Evolutionary conservation across 805 yeast genomes (phyloP).

Genomic region (Gaillardinia entomophila): DNA sequence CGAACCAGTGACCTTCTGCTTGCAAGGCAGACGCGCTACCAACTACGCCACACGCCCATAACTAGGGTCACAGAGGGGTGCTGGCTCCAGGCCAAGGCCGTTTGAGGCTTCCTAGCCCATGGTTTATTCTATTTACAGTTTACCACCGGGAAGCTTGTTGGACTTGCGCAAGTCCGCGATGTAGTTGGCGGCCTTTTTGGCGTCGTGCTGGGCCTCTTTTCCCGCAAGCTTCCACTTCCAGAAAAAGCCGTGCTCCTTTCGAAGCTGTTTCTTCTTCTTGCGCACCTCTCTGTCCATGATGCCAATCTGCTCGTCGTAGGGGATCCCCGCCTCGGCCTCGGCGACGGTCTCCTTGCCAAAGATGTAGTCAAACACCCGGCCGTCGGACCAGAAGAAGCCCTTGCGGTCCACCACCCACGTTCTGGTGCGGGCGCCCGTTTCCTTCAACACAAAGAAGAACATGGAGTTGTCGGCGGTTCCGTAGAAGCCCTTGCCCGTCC

Average conservation of each 20-base stretch:
- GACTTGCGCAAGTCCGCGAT: constrained; percentile 9
- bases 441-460: constrained; percentile 69
- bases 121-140: background rate
- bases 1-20: constrained; percentile 76
- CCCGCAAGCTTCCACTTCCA: constrained; percentile 48
- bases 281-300: constrained; percentile 42
- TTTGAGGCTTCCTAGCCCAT: too few relatives aligned
- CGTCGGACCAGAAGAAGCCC: constrained; percentile 93
- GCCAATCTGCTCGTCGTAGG: constrained; percentile 54
- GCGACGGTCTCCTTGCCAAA: constrained; percentile 77
- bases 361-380: constrained; percentile 74
- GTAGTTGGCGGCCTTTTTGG: constrained; percentile 15
- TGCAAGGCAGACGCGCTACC: constrained; percentile 81
- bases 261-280: constrained; percentile 44
- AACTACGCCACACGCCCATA: constrained; percentile 75
- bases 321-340: constrained; percentile 66
- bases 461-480: constrained; percentile 74
- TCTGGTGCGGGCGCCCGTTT: constrained; percentile 38
- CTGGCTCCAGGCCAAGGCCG: background rate
- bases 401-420: constrained; percentile 80
- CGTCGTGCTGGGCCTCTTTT: constrained; percentile 25
- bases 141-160: constrained; percentile 1
- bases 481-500: constrained; percentile 85
- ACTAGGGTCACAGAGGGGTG: background rate
- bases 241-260: constrained; percentile 52